A percentile compares a stretch with the other conserved stretches of the same genome.
phyloP scores from a whole-genome alignment of 495 filamentous ascomycete genomes.

The Penicilliopsis zonata region DNA sequence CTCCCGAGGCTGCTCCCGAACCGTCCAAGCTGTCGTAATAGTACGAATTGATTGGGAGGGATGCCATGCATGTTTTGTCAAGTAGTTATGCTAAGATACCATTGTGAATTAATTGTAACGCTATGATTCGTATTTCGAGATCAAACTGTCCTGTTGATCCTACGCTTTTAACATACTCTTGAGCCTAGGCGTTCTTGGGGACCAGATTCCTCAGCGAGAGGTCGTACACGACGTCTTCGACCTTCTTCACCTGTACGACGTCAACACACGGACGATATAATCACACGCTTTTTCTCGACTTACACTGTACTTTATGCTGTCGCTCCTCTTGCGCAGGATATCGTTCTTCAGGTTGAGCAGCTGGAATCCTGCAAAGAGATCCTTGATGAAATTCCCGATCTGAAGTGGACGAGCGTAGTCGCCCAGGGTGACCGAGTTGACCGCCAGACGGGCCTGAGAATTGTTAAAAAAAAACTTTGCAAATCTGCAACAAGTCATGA shows the following conservation, averaged over 20 bases:
- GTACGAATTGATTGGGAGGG: too few relatives aligned
- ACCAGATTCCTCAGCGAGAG: conserved; percentile 76
- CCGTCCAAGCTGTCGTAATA: conserved; percentile 11
- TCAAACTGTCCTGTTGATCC: too few relatives aligned
- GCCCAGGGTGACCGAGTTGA: conserved; percentile 89
- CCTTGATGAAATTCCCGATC: conserved; percentile 89
- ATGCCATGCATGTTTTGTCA: too few relatives aligned
- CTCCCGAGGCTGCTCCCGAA: conserved; percentile 2
- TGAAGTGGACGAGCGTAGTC: conserved; percentile 73
- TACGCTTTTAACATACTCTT: too few relatives aligned
- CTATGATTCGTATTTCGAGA: too few relatives aligned
- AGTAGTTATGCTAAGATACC: too few relatives aligned
- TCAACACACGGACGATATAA: neutral
- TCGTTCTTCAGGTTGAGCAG: conserved; percentile 96
- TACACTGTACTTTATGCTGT: conserved; percentile 91
- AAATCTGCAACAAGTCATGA: neutral
- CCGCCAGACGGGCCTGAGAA: conserved; percentile 64
- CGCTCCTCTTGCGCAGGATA: conserved; percentile 69
- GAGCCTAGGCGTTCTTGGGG: too few relatives aligned
- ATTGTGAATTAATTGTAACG: too few relatives aligned
- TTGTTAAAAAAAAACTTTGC: neutral
- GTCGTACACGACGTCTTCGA: conserved; percentile 97
- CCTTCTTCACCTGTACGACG: conserved; percentile 65
- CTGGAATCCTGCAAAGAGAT: conserved; percentile 91
- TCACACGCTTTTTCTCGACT: conserved; percentile 8